These are phyloP conservation scores for Aspergillus awamori DNA, from an alignment of 2,329 filamentous ascomycete species.

Conservation along the genomic window DNA sequence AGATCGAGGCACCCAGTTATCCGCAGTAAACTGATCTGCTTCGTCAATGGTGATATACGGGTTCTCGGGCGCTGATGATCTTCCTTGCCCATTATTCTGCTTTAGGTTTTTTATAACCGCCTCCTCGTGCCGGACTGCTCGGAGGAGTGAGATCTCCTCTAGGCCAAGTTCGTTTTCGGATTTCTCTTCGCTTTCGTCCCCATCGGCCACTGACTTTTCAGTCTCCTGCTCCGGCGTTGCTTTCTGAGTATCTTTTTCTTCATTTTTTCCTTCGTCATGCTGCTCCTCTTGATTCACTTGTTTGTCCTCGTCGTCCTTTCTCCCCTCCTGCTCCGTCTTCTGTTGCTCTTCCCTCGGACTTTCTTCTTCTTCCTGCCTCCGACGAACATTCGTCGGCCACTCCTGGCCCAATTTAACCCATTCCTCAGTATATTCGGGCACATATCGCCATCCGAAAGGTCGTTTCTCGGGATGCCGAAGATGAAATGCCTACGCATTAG, in stretches of 20 bases:
- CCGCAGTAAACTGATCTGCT: conserved; percentile 55
- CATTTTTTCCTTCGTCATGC: conserved; percentile 17
- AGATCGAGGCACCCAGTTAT: conserved; percentile 58
- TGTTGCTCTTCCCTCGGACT: background rate
- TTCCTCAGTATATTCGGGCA: conserved; percentile 53
- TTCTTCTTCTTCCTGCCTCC: background rate
- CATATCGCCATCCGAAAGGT: conserved; percentile 54
- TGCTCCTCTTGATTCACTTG: conserved; percentile 19
- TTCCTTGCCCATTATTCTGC: conserved; percentile 51
- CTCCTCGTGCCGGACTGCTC: conserved; percentile 49
- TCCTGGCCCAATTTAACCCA: conserved; percentile 53
- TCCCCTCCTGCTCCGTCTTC: conserved; percentile 28
- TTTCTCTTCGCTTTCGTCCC: background rate
- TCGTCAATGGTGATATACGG: conserved; percentile 50
- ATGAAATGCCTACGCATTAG: conserved; percentile 44
- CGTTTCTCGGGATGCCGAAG: conserved; percentile 48
- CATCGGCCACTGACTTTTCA: background rate
- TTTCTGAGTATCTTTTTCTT: conserved; percentile 8
- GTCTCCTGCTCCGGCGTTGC: background rate
- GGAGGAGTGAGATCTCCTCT: conserved; percentile 50
- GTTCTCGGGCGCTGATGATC: conserved; percentile 39
- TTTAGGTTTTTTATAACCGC: conserved; percentile 40
- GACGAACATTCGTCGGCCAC: conserved; percentile 51
- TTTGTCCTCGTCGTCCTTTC: conserved; percentile 33
- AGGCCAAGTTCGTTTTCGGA: conserved; percentile 38